Evolutionary conservation across 1,284 basidiomycete genomes (phyloP), one percentile per base, ranked within the genome.

Genomic region (Ceratobasidium sp.): DNA sequence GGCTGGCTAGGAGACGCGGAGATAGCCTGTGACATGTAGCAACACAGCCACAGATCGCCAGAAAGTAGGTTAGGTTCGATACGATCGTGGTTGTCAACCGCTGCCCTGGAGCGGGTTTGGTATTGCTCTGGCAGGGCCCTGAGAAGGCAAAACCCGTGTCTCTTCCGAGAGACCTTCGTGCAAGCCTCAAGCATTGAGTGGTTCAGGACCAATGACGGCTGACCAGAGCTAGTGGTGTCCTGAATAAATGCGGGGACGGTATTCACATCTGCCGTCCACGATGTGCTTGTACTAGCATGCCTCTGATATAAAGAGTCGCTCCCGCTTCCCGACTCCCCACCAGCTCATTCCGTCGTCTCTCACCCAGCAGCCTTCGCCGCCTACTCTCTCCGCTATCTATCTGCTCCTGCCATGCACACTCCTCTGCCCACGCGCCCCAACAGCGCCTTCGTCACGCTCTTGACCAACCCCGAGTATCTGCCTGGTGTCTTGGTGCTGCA

Each of bases 401-500:
- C 30, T n/a, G n/a, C 16, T 3, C 26, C 12, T 30, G 58, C 43
- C 32, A 71, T 71, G 67, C 58, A 55, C 23, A 21, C 26, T 34
- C 62, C 73, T 32, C 41, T 32, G 39, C 28, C 73, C 9, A 50
- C 55, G 28, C 50, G 61, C 6, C 62, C 59, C 28, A 76, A 75
- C 14, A 77, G 78, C 48, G 88, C 85, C 2, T 91, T 85, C 80
- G 85, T 83, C n/a, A 90, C 89, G 1, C 82, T 93, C 23, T 80
- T 92, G 67, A 92, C 92, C 43, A 87, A 85, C 73, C 79, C 83
- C 0, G 82, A 79, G 60, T 97, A 97, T 79, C 84, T 97, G 18
- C 84, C 92, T 45, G 92, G 91, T 0, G 83, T 87, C 30, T 84
- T 97, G 34, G 90, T 94, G 10, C 82, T 97, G 28, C 84, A 92